Percentiles rank a stretch among this genome's conserved stretches.
phyloP scores from a whole-genome alignment of 140 eudicot species.

The Flaveria floridana region DNA sequence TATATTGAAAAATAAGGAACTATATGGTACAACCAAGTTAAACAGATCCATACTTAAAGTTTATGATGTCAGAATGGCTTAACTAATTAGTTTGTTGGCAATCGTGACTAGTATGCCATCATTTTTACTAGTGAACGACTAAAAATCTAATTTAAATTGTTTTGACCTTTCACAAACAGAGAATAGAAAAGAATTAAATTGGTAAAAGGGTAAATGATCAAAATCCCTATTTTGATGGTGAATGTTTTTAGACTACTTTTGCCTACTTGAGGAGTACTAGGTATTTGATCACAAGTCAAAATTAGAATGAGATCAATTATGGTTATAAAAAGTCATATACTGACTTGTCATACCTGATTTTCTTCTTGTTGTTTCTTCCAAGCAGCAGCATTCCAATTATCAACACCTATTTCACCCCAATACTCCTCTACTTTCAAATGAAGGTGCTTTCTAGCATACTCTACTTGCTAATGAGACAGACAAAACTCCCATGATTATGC shows the following conservation, averaged over 20 bases:
- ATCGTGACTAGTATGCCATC: not conserved
- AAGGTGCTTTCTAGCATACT: slow-evolving; percentile 50
- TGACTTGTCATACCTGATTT: slow-evolving; percentile 53
- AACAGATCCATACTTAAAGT: not conserved
- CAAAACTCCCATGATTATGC: not conserved
- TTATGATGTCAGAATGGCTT: not conserved
- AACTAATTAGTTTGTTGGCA: no score
- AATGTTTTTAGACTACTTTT: not conserved
- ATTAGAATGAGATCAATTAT: not conserved
- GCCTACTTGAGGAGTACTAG: not conserved
- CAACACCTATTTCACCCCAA: slow-evolving; percentile 92
- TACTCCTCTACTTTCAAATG: slow-evolving; percentile 80
- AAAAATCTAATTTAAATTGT: not conserved
- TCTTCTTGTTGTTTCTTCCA: slow-evolving; percentile 62
- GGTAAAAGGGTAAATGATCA: not conserved
- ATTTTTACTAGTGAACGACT: no score
- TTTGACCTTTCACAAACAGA: not conserved
- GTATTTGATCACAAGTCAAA: slow-evolving; percentile 18
- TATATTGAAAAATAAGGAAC: not conserved
- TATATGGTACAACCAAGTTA: not conserved
- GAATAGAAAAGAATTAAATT: not conserved
- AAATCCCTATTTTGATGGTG: not conserved
- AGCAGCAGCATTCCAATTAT: slow-evolving; percentile 67
- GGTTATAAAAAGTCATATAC: not conserved
- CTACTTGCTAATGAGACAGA: slow-evolving; percentile 59